A percentile compares a stretch with the other conserved stretches of the same genome.
phyloP scores from a whole-genome alignment of 2,329 filamentous ascomycete species.

The Epichloe gansuensis region DNA sequence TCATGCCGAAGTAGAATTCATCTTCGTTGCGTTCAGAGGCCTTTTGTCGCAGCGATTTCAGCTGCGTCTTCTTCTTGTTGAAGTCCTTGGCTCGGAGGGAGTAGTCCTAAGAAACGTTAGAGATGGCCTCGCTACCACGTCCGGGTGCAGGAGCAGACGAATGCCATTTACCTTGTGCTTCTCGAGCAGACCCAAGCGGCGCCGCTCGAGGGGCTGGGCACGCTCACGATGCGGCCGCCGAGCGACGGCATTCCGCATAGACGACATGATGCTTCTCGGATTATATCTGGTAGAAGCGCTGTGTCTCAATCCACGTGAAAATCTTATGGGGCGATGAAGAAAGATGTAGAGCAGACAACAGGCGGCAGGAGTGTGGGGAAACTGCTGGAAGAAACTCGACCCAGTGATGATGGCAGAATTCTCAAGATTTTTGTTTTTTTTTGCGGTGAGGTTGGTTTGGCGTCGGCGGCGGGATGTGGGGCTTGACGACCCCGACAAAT shows the following conservation, averaged over 20 bases:
- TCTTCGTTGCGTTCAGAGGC: conserved; percentile 55
- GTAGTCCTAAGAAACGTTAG: conserved; percentile 39
- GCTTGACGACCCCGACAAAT: not conserved
- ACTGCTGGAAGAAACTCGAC: not conserved
- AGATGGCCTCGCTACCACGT: not conserved
- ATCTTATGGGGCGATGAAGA: too few species aligned
- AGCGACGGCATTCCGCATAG: conserved; percentile 53
- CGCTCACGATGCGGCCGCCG: conserved; percentile 83
- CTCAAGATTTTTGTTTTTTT: conserved; percentile 16
- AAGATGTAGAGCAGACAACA: too few species aligned
- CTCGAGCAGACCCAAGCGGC: conserved; percentile 82
- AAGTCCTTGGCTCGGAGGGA: conserved; percentile 51
- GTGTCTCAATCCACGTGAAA: too few species aligned
- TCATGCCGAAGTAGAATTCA: conserved; percentile 63
- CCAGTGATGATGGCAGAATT: conserved; percentile 20
- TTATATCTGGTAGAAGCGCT: not conserved
- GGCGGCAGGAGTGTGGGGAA: too few species aligned
- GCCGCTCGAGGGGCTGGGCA: conserved; percentile 70
- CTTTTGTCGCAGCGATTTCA: conserved; percentile 47
- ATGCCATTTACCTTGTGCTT: conserved; percentile 64
- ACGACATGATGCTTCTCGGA: conserved; percentile 31
- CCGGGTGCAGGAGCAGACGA: not conserved
- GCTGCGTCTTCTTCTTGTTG: conserved; percentile 49
- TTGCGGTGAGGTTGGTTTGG: conserved; percentile 20
- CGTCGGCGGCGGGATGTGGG: not conserved